A percentile compares a stretch with the other conserved stretches of the same genome.
phyloP scores from a whole-genome alignment of 2,329 filamentous ascomycete species.

The Samsoniella hepiali region DNA sequence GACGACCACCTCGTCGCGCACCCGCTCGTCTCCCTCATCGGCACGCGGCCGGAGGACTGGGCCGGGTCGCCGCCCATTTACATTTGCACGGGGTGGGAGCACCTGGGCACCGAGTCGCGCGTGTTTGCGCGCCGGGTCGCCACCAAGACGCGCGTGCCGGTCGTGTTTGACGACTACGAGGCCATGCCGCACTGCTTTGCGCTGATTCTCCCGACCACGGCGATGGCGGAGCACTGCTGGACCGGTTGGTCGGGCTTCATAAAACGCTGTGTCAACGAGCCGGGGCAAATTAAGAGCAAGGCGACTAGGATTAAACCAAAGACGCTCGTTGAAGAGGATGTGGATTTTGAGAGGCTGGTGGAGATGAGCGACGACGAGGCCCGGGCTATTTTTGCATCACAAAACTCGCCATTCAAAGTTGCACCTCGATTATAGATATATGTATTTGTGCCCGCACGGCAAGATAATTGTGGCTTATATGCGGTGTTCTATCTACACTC shows the following conservation, averaged over 20 bases:
- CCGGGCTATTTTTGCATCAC: constrained; percentile 17
- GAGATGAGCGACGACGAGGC: constrained; percentile 23
- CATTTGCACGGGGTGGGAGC: constrained; percentile 67
- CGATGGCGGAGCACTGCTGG: constrained; percentile 50
- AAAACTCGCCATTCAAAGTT: constrained; percentile 22
- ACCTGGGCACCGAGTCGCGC: constrained; percentile 64
- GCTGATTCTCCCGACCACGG: constrained; percentile 48
- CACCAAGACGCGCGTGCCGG: constrained; percentile 50
- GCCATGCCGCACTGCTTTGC: constrained; percentile 78
- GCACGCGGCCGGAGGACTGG: constrained; percentile 54
- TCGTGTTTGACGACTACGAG: constrained; percentile 71
- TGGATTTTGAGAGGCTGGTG: constrained; percentile 44
- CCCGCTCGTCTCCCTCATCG: constrained; percentile 64
- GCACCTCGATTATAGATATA: not conserved
- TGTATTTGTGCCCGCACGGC: not conserved
- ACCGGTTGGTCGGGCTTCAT: constrained; percentile 57
- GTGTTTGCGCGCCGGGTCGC: constrained; percentile 57
- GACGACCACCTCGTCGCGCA: constrained; percentile 56
- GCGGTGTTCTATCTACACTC: not conserved
- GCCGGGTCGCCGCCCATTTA: constrained; percentile 61
- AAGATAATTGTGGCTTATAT: too few relatives aligned
- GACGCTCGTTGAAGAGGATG: constrained; percentile 46
- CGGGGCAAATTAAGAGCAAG: constrained; percentile 33
- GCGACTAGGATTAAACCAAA: constrained; percentile 49
- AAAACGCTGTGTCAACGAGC: constrained; percentile 36